Percentiles rank a stretch among this genome's conserved stretches.
Evolutionary conservation across 441 rosid species (phyloP).

Genomic region (Aquilaria agallochum): DNA sequence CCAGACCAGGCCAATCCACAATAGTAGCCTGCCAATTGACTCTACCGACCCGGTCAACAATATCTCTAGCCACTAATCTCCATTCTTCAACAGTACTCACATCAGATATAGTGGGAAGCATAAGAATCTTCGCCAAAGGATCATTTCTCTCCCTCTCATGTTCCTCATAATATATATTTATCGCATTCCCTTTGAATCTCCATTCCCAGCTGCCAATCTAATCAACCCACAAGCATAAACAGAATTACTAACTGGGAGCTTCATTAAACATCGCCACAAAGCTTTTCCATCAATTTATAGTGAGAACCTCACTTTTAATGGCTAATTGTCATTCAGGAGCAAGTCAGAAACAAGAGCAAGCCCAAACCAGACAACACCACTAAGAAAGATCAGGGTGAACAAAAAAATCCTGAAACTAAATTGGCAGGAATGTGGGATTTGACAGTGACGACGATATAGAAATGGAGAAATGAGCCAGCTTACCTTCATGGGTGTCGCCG

Average conservation of each 20-base stretch:
- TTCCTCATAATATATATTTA: slow-evolving; percentile 72
- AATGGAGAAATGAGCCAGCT: not conserved
- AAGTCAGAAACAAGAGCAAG: too few species aligned
- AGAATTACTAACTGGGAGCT: not conserved
- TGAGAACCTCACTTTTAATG: too few species aligned
- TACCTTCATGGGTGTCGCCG: slow-evolving; percentile 43
- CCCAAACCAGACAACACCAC: too few species aligned
- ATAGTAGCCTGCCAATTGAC: slow-evolving; percentile 59
- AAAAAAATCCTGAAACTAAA: too few species aligned
- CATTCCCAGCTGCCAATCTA: slow-evolving; percentile 72
- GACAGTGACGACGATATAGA: not conserved
- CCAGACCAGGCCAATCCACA: slow-evolving; percentile 97
- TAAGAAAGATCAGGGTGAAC: too few species aligned
- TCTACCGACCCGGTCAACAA: slow-evolving; percentile 42
- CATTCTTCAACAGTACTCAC: slow-evolving; percentile 94
- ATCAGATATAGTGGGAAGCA: slow-evolving; percentile 93
- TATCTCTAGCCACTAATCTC: slow-evolving; percentile 78
- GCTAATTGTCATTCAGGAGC: too few species aligned
- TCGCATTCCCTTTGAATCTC: slow-evolving; percentile 59
- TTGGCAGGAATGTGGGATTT: too few species aligned
- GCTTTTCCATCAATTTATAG: not conserved
- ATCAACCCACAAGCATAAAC: too few species aligned
- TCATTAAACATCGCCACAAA: not conserved
- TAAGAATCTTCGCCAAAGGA: slow-evolving; percentile 56
- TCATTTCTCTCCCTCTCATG: slow-evolving; percentile 46